Conservation (phyloP, 495 filamentous ascomycete genomes). For the Talaromyces thailandensis region DNA sequence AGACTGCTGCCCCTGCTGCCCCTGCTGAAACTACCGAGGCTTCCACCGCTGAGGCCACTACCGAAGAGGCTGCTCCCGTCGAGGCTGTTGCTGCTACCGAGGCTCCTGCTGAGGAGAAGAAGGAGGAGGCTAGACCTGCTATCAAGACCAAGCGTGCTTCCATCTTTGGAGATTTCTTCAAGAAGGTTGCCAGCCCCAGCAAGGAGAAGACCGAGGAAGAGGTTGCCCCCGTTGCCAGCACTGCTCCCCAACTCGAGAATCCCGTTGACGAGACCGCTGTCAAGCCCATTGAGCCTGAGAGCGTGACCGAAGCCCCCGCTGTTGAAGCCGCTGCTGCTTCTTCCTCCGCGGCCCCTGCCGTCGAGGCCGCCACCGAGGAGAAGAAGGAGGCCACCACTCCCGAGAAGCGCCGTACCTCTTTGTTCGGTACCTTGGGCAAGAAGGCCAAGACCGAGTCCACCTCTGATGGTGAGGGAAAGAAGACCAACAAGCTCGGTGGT, state of each 20-base stretch:
- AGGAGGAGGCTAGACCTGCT: constrained; percentile 31
- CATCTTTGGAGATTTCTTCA: constrained; percentile 45
- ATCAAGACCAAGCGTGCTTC: constrained; percentile 41
- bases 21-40: constrained; percentile 19
- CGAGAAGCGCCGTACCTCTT: constrained; percentile 44
- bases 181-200: constrained; percentile 44
- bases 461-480: constrained; percentile 44
- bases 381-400: constrained; percentile 11
- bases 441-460: constrained; percentile 43
- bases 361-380: constrained; percentile 15
- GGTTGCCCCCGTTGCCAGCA: constrained; percentile 35
- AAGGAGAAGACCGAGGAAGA: constrained; percentile 46
- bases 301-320: constrained; percentile 27
- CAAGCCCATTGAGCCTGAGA: constrained; percentile 36
- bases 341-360: constrained; percentile 17
- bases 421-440: constrained; percentile 45
- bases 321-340: constrained; percentile 20
- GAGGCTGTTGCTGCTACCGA: constrained; percentile 13
- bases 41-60: constrained; percentile 20
- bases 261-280: constrained; percentile 35
- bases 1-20: constrained; percentile 20
- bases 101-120: constrained; percentile 20
- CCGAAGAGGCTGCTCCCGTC: constrained; percentile 14
- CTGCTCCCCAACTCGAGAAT: constrained; percentile 43
- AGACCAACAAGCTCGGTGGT: constrained; percentile 43